Evolutionary conservation across 768 basidiomycete genomes (phyloP).

Genomic region (Phanerochaete carnosa): DNA sequence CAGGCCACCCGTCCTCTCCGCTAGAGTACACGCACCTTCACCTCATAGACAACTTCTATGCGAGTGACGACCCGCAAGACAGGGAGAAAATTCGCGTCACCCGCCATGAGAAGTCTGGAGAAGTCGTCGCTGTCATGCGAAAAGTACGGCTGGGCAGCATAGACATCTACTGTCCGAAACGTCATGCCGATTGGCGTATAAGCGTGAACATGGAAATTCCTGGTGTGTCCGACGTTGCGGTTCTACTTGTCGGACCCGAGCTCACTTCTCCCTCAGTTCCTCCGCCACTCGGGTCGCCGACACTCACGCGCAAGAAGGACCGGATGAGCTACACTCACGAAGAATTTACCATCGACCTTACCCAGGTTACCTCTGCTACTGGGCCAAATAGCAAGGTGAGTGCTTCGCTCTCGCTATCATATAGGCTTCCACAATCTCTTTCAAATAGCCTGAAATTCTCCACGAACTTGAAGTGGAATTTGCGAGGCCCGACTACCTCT

Average conservation of each 20-base stretch:
- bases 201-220: constrained; percentile 92
- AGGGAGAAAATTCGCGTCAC: constrained; percentile 78
- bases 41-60: constrained; percentile 79
- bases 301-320: constrained; percentile 75
- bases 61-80: constrained; percentile 34
- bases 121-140: constrained; percentile 65
- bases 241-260: background rate
- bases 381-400: constrained; percentile 47
- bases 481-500: constrained; percentile 63
- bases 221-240: constrained; percentile 43
- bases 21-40: constrained; percentile 75
- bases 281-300: constrained; percentile 62
- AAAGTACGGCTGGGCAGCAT: constrained; percentile 86
- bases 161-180: constrained; percentile 82
- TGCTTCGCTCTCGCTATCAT: constrained; percentile 18
- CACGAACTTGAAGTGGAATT: constrained; percentile 94
- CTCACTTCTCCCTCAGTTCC: constrained; percentile 38
- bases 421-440: background rate
- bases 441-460: constrained; percentile 49
- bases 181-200: constrained; percentile 86
- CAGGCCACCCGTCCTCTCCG: constrained; percentile 51
- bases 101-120: constrained; percentile 67
- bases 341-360: constrained; percentile 89
- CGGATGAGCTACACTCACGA: constrained; percentile 92
- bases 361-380: constrained; percentile 72